Base-by-base conservation (phyloP, 345 rosid genomes). In the Geranium brycei region DNA sequence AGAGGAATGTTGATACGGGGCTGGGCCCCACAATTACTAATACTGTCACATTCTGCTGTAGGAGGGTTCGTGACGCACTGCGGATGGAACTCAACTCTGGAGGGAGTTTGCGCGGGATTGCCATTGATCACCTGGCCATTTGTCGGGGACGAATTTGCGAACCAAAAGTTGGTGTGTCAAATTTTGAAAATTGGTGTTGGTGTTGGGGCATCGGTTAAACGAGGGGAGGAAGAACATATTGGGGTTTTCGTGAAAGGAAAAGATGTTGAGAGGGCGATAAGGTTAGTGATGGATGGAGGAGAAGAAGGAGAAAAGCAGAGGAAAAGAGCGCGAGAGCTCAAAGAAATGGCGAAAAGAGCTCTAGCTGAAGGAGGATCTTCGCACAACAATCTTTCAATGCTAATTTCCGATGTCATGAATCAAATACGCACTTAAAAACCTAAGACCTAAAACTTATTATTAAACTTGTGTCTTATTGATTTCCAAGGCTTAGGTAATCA, bases 71-170 rank as follows among this genome's bases (percentile, higher is more conserved):
- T 23, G 28, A 23, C 28, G 28, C 28, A 23, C 31, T 86, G 95
- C 11, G 97, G 97, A 3, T 91, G 97, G 97, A 91, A 91, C 76
- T 91, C 97, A 30, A 80, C 87, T 0, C 47, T 83, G 11, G 97
- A 91, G 73, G 88, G 84, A 4, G 60, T 88, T 4, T 79, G 79
- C 64, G 65, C 69, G 0, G 89, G 87, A 13, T 64, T 91, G 57
- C 97, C 96, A 0, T 68, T 91, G 85, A 78, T 91, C 67, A 86
- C 97, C 4, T 91, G 95, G 92, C 97, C 97, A 0, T 66, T 81
- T 3, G 84, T 84, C 47, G 70, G 89, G 0, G 96, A 91, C 69
- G 96, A 91, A 57, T 91, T 91, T 69, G 58, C 79, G 6, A 91
- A 91, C 5, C 96, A 91, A 73, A 87, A 81, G 71, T 67, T 88